These are phyloP conservation scores for Podaxis pistillaris DNA, from an alignment of 768 basidiomycete species.

Conservation along the genomic window DNA sequence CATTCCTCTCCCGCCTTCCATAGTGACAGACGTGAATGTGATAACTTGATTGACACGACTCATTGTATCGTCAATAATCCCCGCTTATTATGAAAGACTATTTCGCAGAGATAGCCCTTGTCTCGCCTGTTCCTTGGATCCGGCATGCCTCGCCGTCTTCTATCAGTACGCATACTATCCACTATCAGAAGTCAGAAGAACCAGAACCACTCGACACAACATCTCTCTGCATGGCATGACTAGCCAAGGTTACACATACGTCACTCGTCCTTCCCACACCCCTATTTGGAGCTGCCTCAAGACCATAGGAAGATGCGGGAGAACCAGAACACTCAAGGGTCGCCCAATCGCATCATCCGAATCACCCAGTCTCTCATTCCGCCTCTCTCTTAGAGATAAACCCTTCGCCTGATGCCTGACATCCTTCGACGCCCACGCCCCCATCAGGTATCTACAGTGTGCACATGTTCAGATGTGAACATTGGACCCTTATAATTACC, in stretches of 20 bases:
- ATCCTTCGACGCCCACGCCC: not conserved
- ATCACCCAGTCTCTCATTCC: not conserved
- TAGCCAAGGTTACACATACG: not conserved
- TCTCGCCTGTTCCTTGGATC: not conserved
- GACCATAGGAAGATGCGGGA: not conserved
- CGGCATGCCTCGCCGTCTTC: not conserved
- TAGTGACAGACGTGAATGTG: not conserved
- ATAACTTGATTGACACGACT: not conserved
- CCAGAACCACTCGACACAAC: not conserved
- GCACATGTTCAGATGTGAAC: not conserved
- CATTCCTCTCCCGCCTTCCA: not conserved
- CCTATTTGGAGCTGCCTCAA: not conserved
- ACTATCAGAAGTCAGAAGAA: conserved; percentile 2
- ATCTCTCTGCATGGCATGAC: conserved; percentile 2
- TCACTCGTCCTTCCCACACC: not conserved
- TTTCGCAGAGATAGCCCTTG: not conserved
- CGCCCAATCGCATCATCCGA: not conserved
- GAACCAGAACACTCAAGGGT: not conserved
- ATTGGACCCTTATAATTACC: conserved; percentile 1
- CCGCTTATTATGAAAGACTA: not conserved
- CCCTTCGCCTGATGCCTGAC: not conserved
- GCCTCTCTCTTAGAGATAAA: not conserved
- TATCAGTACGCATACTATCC: not conserved
- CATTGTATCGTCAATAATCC: not conserved
- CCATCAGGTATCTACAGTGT: not conserved